Percentiles rank a stretch among this genome's conserved stretches.
These are phyloP conservation scores for Diospyros lotus DNA, from an alignment of 148 eudicot genomes.

Conservation along the genomic window DNA sequence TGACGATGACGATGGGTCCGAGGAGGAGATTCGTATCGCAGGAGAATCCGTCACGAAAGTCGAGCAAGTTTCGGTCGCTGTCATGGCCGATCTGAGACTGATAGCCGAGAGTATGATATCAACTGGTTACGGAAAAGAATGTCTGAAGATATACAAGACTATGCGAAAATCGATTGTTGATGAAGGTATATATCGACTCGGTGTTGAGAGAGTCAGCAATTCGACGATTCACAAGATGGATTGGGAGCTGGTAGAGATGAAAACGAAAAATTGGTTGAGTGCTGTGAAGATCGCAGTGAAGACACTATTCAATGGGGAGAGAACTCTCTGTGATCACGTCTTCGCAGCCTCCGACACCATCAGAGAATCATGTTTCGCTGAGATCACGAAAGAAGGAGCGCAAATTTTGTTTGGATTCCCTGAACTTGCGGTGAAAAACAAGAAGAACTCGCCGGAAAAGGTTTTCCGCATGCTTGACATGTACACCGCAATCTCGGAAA, in stretches of 20 bases:
- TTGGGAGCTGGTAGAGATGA: constrained; percentile 45
- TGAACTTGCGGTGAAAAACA: constrained; percentile 49
- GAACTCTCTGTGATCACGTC: constrained; percentile 56
- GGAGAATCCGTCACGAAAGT: background rate
- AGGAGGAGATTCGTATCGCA: constrained; percentile 11
- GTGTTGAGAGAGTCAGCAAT: constrained; percentile 30
- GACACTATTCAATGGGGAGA: constrained; percentile 52
- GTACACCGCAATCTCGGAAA: constrained; percentile 32
- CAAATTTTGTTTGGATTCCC: constrained; percentile 42
- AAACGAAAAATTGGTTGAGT: constrained; percentile 49
- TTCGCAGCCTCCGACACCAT: constrained; percentile 44
- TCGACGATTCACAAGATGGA: constrained; percentile 50
- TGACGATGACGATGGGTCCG: constrained; percentile 18
- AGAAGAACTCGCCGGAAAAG: constrained; percentile 48
- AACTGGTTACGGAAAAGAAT: constrained; percentile 64
- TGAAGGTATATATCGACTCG: constrained; percentile 35
- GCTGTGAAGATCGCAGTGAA: constrained; percentile 33
- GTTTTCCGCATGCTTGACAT: constrained; percentile 39
- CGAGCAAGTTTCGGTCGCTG: constrained; percentile 7
- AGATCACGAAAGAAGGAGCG: constrained; percentile 51
- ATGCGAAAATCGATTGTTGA: constrained; percentile 44
- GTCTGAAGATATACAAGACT: constrained; percentile 48
- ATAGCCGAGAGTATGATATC: constrained; percentile 72
- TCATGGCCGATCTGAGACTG: constrained; percentile 45
- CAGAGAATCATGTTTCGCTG: constrained; percentile 54